Evolutionary conservation across 495 filamentous ascomycete genomes (phyloP), one percentile per base, ranked within the genome.

Genomic region (Hypomontagnella monticulosa): DNA sequence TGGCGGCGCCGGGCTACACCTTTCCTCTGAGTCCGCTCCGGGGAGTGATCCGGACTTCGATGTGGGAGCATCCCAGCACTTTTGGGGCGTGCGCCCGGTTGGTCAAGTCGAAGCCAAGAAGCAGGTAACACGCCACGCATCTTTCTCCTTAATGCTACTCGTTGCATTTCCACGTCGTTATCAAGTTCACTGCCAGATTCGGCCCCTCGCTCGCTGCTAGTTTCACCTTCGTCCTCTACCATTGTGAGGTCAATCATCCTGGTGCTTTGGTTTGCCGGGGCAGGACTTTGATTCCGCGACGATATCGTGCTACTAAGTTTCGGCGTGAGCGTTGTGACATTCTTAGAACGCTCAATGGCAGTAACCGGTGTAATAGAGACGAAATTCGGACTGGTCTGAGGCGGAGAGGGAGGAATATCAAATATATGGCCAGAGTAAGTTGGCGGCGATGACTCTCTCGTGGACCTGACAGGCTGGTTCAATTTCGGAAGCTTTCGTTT

Each of bases 61-160:
- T 69, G 81, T 65, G 58, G 76, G 72, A 68, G 60, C 11, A 49
- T 38, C 38, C 37, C 57, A 12, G 23, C 59, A 52, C 51, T 74
- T 67, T 47, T 74, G 47, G 54, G 41, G 47, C 57, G 67, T n/a
- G 71, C 50, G 20, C 73, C 64, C 58, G 75, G 73, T 51, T 80
- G 78, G 66, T 97, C 88, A 37, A 98, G 79, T 63, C 90, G 86
- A 42, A 96, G 81, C 89, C 90, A 97, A 3, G 94, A 97, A 4
- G 94, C 94, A 34, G 94, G 93, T 41, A 98, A 83, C 12, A 97
- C 93, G 34, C 93, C 93, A 53, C 87, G 88, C 42, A 94, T 94
- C 58, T 77, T 86, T 33, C 75, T 79, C 11, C 71, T 73, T 44
- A 81, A 77, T 37, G 61, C 49, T 43, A 63, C 69, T 11, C 77